Percentiles rank a stretch among this genome's conserved stretches.
These are phyloP conservation scores for Suillus discolor DNA, from an alignment of 768 basidiomycete species.

Conservation along the genomic window DNA sequence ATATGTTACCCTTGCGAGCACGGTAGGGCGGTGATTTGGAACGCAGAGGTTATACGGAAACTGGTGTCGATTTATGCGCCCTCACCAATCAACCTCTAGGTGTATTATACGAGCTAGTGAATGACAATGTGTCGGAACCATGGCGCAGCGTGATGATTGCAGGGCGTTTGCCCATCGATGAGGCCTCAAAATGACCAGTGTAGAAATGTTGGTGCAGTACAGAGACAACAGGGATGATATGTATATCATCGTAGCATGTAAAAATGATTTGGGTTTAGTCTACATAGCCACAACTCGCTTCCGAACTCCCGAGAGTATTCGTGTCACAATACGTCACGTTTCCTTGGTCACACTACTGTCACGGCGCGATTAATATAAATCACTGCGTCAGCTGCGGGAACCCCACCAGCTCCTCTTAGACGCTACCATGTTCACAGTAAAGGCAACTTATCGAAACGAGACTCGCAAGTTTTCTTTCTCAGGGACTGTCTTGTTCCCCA, in stretches of 20 bases:
- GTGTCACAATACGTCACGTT: conserved; percentile 1
- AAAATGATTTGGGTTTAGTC: background rate
- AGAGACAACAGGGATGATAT: conserved; percentile 8
- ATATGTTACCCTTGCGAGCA: conserved; percentile 92
- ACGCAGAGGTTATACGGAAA: conserved; percentile 94
- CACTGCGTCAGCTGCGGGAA: conserved; percentile 20
- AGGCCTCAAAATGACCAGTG: conserved; percentile 93
- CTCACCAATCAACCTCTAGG: conserved; percentile 67
- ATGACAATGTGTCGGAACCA: conserved; percentile 86
- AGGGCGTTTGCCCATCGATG: conserved; percentile 86
- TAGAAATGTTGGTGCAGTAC: conserved; percentile 73
- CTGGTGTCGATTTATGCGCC: conserved; percentile 79
- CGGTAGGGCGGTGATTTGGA: conserved; percentile 80
- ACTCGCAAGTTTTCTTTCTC: conserved; percentile 68
- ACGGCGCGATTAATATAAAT: conserved; percentile 22
- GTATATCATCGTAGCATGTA: background rate
- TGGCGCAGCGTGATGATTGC: conserved; percentile 94
- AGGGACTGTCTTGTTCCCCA: conserved; percentile 55
- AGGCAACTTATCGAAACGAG: conserved; percentile 73
- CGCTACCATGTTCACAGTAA: conserved; percentile 69
- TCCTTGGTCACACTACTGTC: conserved; percentile 6
- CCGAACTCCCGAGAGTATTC: background rate
- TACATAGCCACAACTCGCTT: no score
- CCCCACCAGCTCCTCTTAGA: conserved; percentile 18
- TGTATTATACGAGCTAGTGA: conserved; percentile 92